phyloP scores from a whole-genome alignment of 768 basidiomycete genomes.

The Leccinum longicurvipes region DNA sequence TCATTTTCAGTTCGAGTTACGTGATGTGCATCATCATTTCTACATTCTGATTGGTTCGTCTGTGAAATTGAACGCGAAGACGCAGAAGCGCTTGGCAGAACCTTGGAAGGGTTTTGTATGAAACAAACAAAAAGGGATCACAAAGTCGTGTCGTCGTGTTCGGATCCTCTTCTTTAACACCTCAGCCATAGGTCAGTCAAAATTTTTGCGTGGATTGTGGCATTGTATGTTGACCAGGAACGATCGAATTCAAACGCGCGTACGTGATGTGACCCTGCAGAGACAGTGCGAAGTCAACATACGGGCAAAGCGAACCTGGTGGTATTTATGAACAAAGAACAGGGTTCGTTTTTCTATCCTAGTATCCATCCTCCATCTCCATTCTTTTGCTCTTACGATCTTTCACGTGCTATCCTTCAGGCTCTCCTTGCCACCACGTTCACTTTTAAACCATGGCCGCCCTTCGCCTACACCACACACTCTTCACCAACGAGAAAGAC shows the following conservation, averaged over 20 bases:
- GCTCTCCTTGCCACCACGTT: slow-evolving; percentile 13
- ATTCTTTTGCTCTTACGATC: slow-evolving; percentile 12
- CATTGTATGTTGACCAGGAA: neutral
- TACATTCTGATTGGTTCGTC: slow-evolving; percentile 17
- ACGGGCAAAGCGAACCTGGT: slow-evolving; percentile 1
- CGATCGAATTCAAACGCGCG: neutral
- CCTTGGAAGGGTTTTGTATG: slow-evolving; percentile 6
- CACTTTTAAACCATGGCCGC: slow-evolving; percentile 48
- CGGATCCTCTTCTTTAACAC: neutral
- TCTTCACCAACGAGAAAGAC: slow-evolving; percentile 39
- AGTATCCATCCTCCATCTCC: slow-evolving; percentile 6
- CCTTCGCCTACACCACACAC: slow-evolving; percentile 53
- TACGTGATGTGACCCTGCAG: slow-evolving; percentile 10
- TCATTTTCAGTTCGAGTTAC: slow-evolving; percentile 24
- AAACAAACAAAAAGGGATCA: slow-evolving; percentile 16
- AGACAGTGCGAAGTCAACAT: slow-evolving; percentile 1
- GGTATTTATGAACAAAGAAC: slow-evolving; percentile 14
- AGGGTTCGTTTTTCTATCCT: slow-evolving; percentile 10
- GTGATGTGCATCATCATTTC: slow-evolving; percentile 18
- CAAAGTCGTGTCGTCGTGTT: slow-evolving; percentile 3
- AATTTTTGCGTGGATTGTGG: neutral
- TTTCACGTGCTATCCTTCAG: slow-evolving; percentile 8
- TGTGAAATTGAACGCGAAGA: slow-evolving; percentile 10
- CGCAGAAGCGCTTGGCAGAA: slow-evolving; percentile 1
- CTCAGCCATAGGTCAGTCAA: slow-evolving; percentile 12